A percentile compares a stretch with the other conserved stretches of the same genome.
These are phyloP conservation scores for Brettanomyces bruxellensis DNA, from an alignment of 805 yeast genomes.

Conservation along the genomic window DNA sequence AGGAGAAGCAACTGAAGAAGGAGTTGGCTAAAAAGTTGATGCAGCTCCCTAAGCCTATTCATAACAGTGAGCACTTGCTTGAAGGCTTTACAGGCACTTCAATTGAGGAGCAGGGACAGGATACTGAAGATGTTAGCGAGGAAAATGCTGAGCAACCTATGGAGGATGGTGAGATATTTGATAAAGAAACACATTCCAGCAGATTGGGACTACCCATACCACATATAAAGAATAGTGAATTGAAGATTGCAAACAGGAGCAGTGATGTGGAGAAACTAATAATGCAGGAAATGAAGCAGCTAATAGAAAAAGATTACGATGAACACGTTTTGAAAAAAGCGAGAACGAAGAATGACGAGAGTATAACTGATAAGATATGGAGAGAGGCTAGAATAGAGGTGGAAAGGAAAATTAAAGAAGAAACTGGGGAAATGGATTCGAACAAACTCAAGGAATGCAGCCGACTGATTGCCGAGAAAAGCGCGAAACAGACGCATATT, in stretches of 20 bases:
- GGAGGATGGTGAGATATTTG: background rate
- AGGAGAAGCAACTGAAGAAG: background rate
- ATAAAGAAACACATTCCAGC: background rate
- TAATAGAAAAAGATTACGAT: slow-evolving; percentile 1
- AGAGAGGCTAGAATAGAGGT: background rate
- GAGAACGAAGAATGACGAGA: background rate
- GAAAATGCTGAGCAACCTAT: background rate
- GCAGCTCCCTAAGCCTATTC: slow-evolving; percentile 8
- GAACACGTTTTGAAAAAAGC: background rate
- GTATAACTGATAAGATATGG: background rate
- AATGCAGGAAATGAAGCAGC: background rate
- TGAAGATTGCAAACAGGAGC: too few relatives aligned
- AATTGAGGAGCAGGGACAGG: background rate
- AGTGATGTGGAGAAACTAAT: background rate
- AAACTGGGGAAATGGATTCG: background rate
- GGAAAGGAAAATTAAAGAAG: background rate
- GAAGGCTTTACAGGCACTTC: background rate
- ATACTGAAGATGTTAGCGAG: background rate
- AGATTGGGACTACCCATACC: slow-evolving; percentile 1
- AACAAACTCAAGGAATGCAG: background rate
- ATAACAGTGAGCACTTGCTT: slow-evolving; percentile 10
- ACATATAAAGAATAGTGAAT: background rate
- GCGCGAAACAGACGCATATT: background rate
- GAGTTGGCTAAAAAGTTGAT: slow-evolving; percentile 2
- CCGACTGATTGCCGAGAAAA: background rate